phyloP scores from a whole-genome alignment of 202 grass and related monocot genomes.

The Saccharum hybrid region DNA sequence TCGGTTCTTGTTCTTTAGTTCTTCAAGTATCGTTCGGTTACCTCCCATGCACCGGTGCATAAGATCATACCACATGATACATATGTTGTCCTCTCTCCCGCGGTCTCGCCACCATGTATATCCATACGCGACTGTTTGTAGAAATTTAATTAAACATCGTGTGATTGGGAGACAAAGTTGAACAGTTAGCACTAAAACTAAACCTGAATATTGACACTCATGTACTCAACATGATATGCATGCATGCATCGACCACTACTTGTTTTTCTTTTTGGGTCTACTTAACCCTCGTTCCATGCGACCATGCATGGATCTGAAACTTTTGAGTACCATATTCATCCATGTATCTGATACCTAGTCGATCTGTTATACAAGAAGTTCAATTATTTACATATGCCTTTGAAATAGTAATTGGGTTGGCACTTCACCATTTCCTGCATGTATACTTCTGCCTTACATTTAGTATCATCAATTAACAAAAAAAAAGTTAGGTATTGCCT shows the following conservation, averaged over 20 bases:
- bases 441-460: background rate
- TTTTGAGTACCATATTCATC: slow-evolving; percentile 4
- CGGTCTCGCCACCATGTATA: background rate
- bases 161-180: background rate
- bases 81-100: slow-evolving; percentile 23
- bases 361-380: slow-evolving; percentile 4
- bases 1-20: slow-evolving; percentile 47
- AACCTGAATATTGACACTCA: background rate
- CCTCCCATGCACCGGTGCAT: slow-evolving; percentile 38
- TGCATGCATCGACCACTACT: slow-evolving; percentile 9
- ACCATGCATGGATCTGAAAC: slow-evolving; percentile 4
- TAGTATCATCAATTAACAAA: background rate
- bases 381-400: background rate
- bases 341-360: background rate
- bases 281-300: background rate
- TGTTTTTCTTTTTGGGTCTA: background rate
- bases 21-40: slow-evolving; percentile 49
- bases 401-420: background rate
- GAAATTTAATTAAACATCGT: background rate
- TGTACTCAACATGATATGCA: slow-evolving; percentile 6
- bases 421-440: slow-evolving; percentile 17
- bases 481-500: background rate
- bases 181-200: background rate
- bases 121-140: background rate
- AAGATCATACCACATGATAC: slow-evolving; percentile 54